Percentiles rank a stretch among this genome's conserved stretches.
Conservation (phyloP, 148 eudicot species). For the Rhododendron vialii region DNA sequence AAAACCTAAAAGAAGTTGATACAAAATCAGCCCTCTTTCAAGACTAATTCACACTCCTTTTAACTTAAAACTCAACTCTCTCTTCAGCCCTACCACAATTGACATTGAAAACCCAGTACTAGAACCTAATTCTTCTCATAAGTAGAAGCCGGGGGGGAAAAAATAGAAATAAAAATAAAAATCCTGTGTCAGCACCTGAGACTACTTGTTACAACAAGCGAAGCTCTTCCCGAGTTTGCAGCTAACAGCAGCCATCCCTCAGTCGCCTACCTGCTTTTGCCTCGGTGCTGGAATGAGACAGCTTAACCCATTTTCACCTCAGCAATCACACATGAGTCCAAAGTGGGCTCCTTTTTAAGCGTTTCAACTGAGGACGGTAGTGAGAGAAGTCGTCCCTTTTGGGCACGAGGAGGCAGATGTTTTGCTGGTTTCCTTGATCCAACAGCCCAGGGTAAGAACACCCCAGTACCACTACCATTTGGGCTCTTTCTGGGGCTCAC, state of each 20-base stretch:
- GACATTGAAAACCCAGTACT: constrained; percentile 20
- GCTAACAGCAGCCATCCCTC: constrained; percentile 19
- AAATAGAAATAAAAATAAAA: constrained; percentile 4
- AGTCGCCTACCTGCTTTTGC: neutral
- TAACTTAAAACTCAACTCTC: constrained; percentile 26
- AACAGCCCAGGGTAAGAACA: constrained; percentile 81
- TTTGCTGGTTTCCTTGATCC: constrained; percentile 60
- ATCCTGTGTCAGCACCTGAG: constrained; percentile 21
- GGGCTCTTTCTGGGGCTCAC: constrained; percentile 45
- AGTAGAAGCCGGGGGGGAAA: neutral
- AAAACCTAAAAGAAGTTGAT: constrained; percentile 1
- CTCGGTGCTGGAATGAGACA: constrained; percentile 15
- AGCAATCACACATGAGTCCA: constrained; percentile 41
- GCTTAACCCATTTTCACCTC: constrained; percentile 30
- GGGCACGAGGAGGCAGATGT: constrained; percentile 93
- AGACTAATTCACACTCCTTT: constrained; percentile 32
- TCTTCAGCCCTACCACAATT: constrained; percentile 26
- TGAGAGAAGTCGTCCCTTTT: constrained; percentile 49
- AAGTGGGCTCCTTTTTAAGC: constrained; percentile 34
- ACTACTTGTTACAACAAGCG: constrained; percentile 16
- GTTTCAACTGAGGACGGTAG: constrained; percentile 33
- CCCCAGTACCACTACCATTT: constrained; percentile 74
- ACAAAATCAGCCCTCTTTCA: constrained; percentile 35
- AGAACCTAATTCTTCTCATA: constrained; percentile 24
- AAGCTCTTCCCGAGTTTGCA: constrained; percentile 19